A percentile compares a stretch with the other conserved stretches of the same genome.
Evolutionary conservation across 495 filamentous ascomycete species (phyloP).

Genomic region (Aspergillus egyptiacus): DNA sequence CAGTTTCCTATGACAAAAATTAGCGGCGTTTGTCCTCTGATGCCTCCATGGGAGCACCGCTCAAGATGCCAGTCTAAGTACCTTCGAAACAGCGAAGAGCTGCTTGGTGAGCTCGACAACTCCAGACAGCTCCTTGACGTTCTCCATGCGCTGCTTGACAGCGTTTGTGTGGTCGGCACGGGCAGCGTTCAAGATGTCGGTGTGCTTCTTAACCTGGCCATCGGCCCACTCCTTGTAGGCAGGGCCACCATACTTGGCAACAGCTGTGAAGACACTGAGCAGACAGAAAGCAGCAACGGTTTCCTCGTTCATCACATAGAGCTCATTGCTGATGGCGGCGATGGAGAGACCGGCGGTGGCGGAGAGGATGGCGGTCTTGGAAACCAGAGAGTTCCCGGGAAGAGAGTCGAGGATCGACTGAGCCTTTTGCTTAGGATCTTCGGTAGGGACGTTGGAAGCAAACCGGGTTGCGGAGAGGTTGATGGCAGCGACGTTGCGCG

Average conservation of each 20-base stretch:
- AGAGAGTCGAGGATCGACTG: constrained; percentile 90
- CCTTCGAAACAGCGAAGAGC: constrained; percentile 97
- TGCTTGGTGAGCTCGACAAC: constrained; percentile 95
- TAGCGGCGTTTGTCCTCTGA: constrained; percentile 13
- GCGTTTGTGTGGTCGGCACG: constrained; percentile 90
- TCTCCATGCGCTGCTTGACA: constrained; percentile 87
- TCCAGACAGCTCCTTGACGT: constrained; percentile 82
- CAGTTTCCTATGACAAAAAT: constrained; percentile 72
- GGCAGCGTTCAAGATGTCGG: constrained; percentile 85
- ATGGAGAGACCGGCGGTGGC: constrained; percentile 83
- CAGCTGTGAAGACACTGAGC: constrained; percentile 79
- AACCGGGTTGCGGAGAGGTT: constrained; percentile 58
- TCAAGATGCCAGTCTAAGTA: constrained; percentile 26
- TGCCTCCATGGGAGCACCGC: no score
- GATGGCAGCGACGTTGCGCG: constrained; percentile 67
- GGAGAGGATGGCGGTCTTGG: constrained; percentile 95
- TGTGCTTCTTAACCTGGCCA: constrained; percentile 77
- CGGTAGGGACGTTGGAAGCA: constrained; percentile 68
- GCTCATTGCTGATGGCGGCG: constrained; percentile 97
- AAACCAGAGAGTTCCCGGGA: constrained; percentile 75
- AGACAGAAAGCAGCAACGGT: constrained; percentile 84
- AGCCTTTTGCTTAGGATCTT: constrained; percentile 89
- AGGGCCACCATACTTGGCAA: constrained; percentile 88
- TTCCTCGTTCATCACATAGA: constrained; percentile 99
- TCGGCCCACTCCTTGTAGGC: constrained; percentile 91